A percentile compares a stretch with the other conserved stretches of the same genome.
Conservation (phyloP, 331 rosid genomes). For the Spiraea crenata region DNA sequence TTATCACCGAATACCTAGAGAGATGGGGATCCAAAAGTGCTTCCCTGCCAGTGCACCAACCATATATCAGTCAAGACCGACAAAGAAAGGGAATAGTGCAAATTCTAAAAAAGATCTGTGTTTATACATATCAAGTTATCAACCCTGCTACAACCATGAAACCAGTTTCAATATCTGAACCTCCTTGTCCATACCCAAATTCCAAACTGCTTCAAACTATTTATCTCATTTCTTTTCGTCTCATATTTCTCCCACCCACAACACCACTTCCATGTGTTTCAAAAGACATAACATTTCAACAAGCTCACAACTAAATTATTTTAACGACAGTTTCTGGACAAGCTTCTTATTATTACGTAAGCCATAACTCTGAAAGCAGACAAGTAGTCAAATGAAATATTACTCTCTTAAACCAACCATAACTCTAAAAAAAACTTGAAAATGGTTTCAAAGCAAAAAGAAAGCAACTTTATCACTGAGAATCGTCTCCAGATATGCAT, state of each 20-base stretch:
- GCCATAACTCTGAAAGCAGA: too few species aligned
- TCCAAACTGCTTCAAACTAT: not conserved
- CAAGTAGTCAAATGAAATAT: not conserved
- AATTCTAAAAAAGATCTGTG: conserved; percentile 1
- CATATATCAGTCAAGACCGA: conserved; percentile 15
- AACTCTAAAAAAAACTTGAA: not conserved
- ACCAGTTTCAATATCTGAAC: not conserved
- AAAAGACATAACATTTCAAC: not conserved
- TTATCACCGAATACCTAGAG: conserved; percentile 77
- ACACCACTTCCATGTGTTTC: not conserved
- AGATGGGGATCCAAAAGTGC: conserved; percentile 88
- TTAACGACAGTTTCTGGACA: not conserved
- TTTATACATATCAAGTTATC: not conserved
- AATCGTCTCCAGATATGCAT: not conserved
- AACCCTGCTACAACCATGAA: not conserved
- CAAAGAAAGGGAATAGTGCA: not conserved
- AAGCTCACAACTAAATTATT: not conserved
- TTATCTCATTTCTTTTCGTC: not conserved
- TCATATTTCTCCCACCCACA: not conserved
- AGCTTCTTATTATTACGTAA: not conserved
- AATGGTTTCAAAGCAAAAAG: not conserved
- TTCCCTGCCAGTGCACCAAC: conserved; percentile 58
- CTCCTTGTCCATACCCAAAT: not conserved
- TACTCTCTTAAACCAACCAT: not conserved
- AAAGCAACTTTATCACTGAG: not conserved